Percentiles rank a stretch among this genome's conserved stretches.
phyloP scores from a whole-genome alignment of 2,329 filamentous ascomycete species.

The Penicillium sp. region DNA sequence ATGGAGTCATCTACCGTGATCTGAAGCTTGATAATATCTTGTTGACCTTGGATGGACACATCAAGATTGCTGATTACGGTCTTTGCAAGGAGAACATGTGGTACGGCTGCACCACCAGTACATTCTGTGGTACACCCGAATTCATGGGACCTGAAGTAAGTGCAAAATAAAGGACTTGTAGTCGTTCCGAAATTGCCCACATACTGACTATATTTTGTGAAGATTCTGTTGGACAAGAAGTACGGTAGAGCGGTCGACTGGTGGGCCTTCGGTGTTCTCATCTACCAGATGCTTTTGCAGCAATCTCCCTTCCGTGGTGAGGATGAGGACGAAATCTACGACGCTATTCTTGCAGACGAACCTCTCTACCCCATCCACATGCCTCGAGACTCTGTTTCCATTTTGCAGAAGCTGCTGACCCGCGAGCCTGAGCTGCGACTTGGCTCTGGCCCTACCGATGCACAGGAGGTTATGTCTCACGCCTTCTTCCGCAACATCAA shows the following conservation, averaged over 20 bases:
- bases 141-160: constrained; percentile 97
- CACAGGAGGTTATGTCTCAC: constrained; percentile 98
- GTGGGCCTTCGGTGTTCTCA: constrained; percentile 99
- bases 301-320: constrained; percentile 98
- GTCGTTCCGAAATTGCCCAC: background rate
- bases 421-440: constrained; percentile 91
- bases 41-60: constrained; percentile 90
- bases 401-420: constrained; percentile 94
- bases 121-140: constrained; percentile 98
- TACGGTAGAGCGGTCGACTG: constrained; percentile 97
- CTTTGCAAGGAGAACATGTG: constrained; percentile 99
- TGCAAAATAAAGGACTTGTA: background rate
- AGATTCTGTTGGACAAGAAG: constrained; percentile 98
- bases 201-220: constrained; percentile 22
- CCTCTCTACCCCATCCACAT: constrained; percentile 98
- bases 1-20: constrained; percentile 94
- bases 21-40: constrained; percentile 87
- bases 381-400: constrained; percentile 96
- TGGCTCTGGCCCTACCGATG: constrained; percentile 93
- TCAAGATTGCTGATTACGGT: constrained; percentile 98
- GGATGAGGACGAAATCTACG: constrained; percentile 99
- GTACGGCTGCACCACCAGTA: constrained; percentile 95
- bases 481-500: constrained; percentile 97
- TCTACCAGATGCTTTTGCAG: constrained; percentile 99
- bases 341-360: constrained; percentile 96